Evolutionary conservation across 495 filamentous ascomycete species (phyloP).

Genomic region (Glutinoglossum americanum): DNA sequence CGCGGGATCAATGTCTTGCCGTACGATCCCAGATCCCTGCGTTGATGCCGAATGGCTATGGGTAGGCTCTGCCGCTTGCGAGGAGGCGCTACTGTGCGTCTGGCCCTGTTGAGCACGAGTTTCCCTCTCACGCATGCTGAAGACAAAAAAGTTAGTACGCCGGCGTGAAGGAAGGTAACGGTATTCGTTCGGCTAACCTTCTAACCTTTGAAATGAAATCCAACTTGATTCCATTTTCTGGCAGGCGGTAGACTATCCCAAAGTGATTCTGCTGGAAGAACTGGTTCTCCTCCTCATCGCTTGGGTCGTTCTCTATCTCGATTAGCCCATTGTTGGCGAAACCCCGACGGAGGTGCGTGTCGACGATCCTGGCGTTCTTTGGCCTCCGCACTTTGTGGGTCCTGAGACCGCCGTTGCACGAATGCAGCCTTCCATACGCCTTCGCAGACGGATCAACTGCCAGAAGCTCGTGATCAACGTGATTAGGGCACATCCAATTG

Average conservation of each 20-base stretch:
- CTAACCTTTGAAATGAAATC: constrained; percentile 45
- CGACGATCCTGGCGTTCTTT: constrained; percentile 25
- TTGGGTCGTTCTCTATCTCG: constrained; percentile 44
- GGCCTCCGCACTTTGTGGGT: constrained; percentile 28
- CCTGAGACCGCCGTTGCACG: constrained; percentile 7
- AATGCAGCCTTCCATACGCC: constrained; percentile 8
- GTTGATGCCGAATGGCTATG: background rate
- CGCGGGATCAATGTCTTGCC: background rate
- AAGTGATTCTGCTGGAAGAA: constrained; percentile 28
- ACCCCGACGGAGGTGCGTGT: constrained; percentile 29
- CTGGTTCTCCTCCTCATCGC: constrained; percentile 32
- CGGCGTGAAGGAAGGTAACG: background rate
- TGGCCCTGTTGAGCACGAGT: background rate
- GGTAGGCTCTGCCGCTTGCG: background rate
- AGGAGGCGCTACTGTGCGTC: background rate
- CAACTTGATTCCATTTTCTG: constrained; percentile 51
- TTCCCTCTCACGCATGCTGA: background rate
- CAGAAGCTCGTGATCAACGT: constrained; percentile 40
- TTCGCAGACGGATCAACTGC: constrained; percentile 18
- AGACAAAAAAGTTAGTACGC: background rate
- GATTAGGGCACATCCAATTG: constrained; percentile 77
- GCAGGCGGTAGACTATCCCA: constrained; percentile 42
- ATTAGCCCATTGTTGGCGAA: constrained; percentile 56
- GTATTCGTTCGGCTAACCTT: constrained; percentile 9
- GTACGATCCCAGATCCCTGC: background rate